Evolutionary conservation across 805 yeast species (phyloP), one percentile per base, ranked within the genome.

Genomic region (Debaryomyces tyrocola): DNA sequence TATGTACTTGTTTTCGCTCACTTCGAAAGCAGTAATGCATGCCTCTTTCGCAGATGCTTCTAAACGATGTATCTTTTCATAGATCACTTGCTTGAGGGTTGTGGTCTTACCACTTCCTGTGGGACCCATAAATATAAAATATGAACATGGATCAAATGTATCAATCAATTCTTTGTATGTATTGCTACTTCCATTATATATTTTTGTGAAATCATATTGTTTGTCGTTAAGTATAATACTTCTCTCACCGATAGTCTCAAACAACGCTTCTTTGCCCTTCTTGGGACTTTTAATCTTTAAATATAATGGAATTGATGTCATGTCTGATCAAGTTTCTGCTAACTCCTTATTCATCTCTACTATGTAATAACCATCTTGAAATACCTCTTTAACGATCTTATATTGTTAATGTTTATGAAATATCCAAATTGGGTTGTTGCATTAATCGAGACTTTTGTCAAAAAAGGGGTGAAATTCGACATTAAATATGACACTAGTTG

Each of bases 101-200:
- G 68, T 62, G 14, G 71, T 65, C 48, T 67, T 67, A 11, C 71
- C 72, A 36, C 65, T 55, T 8, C 64, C 65, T 6, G 66, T 62
- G 5, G 68, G 68, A 1, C 67, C 68, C 53, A 63, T 56, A 37
- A 62, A 46, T n/a, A 46, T 46, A 33, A 46, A 46, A 33, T 41
- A 46, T 27, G 45, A 37, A 15, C 39, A 33, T 17, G 20, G 33
- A 3, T 34, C 20, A 17, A 35, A n/a, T 46, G 45, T 38, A 45
- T 55, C 43, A 40, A 44, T 24, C 40, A 48, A 41, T 46, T 50
- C 39, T 40, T 38, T 15, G 51, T 45, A 37, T 34, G 41, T 37
- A 41, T 33, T 18, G 36, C 46, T 43, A 35, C 48, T 34, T 24
- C 34, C 34, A 41, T 11, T 24, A 28, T 49, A 57, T n/a, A 65